A percentile compares a stretch with the other conserved stretches of the same genome.
Evolutionary conservation across 192 early-diverging fungal genomes (phyloP).

Genomic region (Umbelopsis vinacea): DNA sequence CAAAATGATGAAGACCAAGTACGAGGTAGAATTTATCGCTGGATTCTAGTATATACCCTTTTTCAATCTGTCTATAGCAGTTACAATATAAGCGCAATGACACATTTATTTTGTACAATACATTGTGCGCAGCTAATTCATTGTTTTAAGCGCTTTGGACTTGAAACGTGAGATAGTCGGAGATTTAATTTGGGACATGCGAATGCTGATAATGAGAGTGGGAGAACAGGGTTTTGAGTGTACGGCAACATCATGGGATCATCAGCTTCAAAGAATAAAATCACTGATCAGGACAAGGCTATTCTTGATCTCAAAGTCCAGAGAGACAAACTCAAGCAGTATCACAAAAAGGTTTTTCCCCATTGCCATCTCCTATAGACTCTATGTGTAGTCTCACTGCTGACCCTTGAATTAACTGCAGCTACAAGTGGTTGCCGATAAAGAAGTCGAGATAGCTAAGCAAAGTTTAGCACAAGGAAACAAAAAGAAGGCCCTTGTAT

Average conservation of each 20-base stretch:
- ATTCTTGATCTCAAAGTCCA: slow-evolving; percentile 96
- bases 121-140: too few species aligned
- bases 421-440: slow-evolving; percentile 80
- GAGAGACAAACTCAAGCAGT: slow-evolving; percentile 91
- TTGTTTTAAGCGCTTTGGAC: too few species aligned
- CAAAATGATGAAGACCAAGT: too few species aligned
- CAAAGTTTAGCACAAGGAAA: slow-evolving; percentile 73
- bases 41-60: too few species aligned
- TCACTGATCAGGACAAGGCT: slow-evolving; percentile 90
- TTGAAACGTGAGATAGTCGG: background rate
- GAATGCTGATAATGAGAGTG: background rate
- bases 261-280: slow-evolving; percentile 56
- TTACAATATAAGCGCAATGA: too few species aligned
- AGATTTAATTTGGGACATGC: background rate
- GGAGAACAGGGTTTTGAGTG: background rate
- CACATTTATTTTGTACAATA: too few species aligned
- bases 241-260: slow-evolving; percentile 49
- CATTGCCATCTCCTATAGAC: background rate
- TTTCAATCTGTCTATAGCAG: too few species aligned
- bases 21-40: too few species aligned
- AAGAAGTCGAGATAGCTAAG: slow-evolving; percentile 82
- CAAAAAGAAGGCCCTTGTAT: slow-evolving; percentile 82
- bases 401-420: slow-evolving; percentile 33
- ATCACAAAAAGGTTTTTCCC: slow-evolving; percentile 79
- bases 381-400: background rate